Conservation (phyloP, 768 basidiomycete species). For the Boletus reticuloceps region DNA sequence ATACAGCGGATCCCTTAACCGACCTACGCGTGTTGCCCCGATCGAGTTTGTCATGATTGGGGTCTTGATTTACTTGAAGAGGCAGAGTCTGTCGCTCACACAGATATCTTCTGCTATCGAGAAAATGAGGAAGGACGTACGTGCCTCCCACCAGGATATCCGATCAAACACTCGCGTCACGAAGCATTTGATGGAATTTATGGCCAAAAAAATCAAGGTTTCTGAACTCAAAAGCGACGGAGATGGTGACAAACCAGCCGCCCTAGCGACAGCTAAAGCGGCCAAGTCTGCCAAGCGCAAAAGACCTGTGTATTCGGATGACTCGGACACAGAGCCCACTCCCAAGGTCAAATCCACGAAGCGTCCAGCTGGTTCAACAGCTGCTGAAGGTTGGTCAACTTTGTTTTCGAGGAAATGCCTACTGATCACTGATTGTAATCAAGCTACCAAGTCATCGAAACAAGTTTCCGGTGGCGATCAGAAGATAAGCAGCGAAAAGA, state of each 20-base stretch:
- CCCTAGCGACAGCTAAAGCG: constrained; percentile 6
- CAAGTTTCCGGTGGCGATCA: neutral
- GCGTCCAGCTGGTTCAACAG: neutral
- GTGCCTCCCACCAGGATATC: constrained; percentile 39
- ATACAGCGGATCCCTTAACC: constrained; percentile 32
- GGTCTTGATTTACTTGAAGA: constrained; percentile 39
- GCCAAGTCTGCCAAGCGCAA: constrained; percentile 26
- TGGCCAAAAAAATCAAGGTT: constrained; percentile 31
- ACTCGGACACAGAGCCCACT: constrained; percentile 17
- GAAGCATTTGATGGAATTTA: constrained; percentile 32
- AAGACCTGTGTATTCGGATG: constrained; percentile 21
- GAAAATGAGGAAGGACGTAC: constrained; percentile 38
- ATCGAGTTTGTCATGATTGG: constrained; percentile 46
- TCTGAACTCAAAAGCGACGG: constrained; percentile 33
- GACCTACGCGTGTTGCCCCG: constrained; percentile 38
- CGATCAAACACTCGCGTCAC: constrained; percentile 38
- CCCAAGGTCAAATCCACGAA: constrained; percentile 18
- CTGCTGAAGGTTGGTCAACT: constrained; percentile 16
- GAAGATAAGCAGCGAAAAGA: constrained; percentile 10
- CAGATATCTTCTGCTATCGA: constrained; percentile 44
- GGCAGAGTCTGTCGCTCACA: constrained; percentile 30
- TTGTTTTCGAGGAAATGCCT: neutral
- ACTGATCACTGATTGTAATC: neutral
- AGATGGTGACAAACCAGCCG: constrained; percentile 31
- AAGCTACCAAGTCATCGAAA: constrained; percentile 16